Base-by-base conservation (phyloP, 345 rosid species). In the Heritiera fomes region DNA sequence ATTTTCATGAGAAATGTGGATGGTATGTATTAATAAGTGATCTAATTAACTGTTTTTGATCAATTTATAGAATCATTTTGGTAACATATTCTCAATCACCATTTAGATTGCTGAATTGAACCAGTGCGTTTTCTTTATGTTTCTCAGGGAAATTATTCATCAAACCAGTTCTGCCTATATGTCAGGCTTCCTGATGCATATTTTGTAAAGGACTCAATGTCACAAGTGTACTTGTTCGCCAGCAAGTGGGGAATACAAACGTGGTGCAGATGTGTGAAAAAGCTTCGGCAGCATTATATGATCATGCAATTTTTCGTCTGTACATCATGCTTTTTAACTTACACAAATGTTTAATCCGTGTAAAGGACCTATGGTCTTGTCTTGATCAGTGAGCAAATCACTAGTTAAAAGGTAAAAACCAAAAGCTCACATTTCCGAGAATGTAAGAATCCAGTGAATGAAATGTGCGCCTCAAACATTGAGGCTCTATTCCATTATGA, bases 1-100 rank as follows among this genome's bases (percentile, higher is more conserved):
- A 78, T 94, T 94, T 81, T 87, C 97, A 14, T 91, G 87, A 91
- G 80, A 52, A 32, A 53, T 60, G 73, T 14, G 76, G 82, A 72
- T 5, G 47, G 80, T 69, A 9, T 43, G 50, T n/a, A 56, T 18
- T 56, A 2, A 7, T 6, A 30, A 70, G 59, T 23, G 20, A 43
- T 68, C 53, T 11, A 10, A 20, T 11, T 68, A 8, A 50, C 30
- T 66, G 50, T 66, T 40, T 66, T 40, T 15, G 71, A 3, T 69
- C 40, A 38, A 20, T 69, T 45, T 20, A 23, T 20, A 46, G 2
- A 20, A 20, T 45, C 32, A 38, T 69, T 69, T 23, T 70, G 59
- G 6, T 49, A 61, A 45, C 78, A 30, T 45, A 49, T 76, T 28
- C 12, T 11, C 40, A 32, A 47, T 49, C 60, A 76, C 60, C 46